phyloP scores from a whole-genome alignment of 2,329 filamentous ascomycete species.

The Ceratocystis cubensis region DNA sequence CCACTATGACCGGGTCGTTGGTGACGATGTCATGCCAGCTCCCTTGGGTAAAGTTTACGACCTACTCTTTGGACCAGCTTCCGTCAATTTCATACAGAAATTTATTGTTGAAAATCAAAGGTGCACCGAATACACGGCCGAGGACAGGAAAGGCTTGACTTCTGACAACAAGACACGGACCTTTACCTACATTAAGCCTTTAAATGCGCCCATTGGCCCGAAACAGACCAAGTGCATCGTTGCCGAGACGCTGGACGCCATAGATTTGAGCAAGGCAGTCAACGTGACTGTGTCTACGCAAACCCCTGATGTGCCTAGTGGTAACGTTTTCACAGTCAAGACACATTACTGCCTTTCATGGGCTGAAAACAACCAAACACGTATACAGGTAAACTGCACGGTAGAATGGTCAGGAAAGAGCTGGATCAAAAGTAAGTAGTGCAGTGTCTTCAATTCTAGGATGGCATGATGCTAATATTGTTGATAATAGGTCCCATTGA shows the following conservation, averaged over 20 bases:
- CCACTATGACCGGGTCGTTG: conserved; percentile 76
- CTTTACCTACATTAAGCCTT: conserved; percentile 84
- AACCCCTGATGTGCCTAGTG: conserved; percentile 88
- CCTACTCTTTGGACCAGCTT: conserved; percentile 71
- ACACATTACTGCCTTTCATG: conserved; percentile 91
- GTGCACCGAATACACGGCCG: conserved; percentile 72
- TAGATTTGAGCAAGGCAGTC: conserved; percentile 79
- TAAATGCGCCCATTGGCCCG: conserved; percentile 73
- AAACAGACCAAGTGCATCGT: conserved; percentile 92
- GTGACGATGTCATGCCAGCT: conserved; percentile 74
- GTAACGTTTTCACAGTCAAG: conserved; percentile 81
- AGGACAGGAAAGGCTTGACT: conserved; percentile 67
- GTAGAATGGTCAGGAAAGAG: conserved; percentile 97
- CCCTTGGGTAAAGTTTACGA: conserved; percentile 87
- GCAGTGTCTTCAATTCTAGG: background rate
- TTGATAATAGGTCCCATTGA: conserved; percentile 69
- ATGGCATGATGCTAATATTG: conserved; percentile 12
- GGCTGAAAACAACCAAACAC: conserved; percentile 75
- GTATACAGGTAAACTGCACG: conserved; percentile 74
- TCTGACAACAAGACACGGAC: conserved; percentile 61
- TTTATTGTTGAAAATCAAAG: conserved; percentile 83
- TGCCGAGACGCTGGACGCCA: conserved; percentile 65
- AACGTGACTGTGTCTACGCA: conserved; percentile 73
- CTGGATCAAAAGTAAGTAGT: conserved; percentile 77
- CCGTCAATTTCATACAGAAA: conserved; percentile 68